Base-by-base conservation (phyloP, 768 basidiomycete species). In the Amanita muscaria region DNA sequence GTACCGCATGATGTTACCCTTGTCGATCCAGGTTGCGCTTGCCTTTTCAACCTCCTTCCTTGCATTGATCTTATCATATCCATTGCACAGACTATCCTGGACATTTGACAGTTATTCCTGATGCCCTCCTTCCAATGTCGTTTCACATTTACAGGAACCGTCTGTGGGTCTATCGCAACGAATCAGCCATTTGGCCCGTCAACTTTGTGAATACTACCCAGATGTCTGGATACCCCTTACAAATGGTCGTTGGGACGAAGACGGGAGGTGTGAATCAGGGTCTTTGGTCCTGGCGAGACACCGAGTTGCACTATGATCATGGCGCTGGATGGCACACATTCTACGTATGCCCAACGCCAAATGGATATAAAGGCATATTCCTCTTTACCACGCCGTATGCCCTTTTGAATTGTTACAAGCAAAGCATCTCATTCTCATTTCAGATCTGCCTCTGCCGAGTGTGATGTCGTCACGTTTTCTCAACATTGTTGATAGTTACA, bases 111-210 rank as follows among this genome's bases (percentile, higher is more conserved):
- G 53, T 75, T 11, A 48, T 59, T 36, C 56, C 60, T 16, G 56
- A 63, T 42, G 51, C 57, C 43, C 51, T 54, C 24, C 47, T 46
- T 5, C 72, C 74, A 11, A 65, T 74, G 6, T 53, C 75, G 14
- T 81, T 79, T 59, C 78, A 76, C 59, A 64, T 81, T 49, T 62
- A 69, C 52, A 65, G 67, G 46, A 60, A 68, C 37, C 69, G 72
- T 39, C 64, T 81, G 19, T 77, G 67, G 64, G 71, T 74, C 40
- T 69, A 68, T 53, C 64, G 67, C 44, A 81, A 83, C 56, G 73
- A 74, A 42, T 69, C 76, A 0, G 64, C 72, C 12, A 74, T 81
- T 42, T 66, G 70, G 44, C 69, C 70, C 40, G 72, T 80, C 34
- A 76, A 73, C 49, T 64, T 77, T 29, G 55, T 71, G 30, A 81